phyloP scores from a whole-genome alignment of 306 rosid species.

The Castanospermum australe region DNA sequence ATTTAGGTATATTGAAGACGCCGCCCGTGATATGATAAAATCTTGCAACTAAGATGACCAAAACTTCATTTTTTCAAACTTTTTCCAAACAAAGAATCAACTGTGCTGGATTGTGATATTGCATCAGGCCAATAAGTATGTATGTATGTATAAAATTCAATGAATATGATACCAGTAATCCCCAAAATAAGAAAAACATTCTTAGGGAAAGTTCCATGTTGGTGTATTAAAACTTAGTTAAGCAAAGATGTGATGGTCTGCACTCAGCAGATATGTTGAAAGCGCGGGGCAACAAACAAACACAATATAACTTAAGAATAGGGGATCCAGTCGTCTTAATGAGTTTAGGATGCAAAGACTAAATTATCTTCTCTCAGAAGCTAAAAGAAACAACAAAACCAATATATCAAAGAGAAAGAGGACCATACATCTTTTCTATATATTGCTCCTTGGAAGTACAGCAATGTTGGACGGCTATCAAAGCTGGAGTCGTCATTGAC shows the following conservation, averaged over 20 bases:
- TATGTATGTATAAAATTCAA: not conserved
- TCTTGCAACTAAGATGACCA: not conserved
- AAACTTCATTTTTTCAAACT: not conserved
- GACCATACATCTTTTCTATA: slow-evolving; percentile 77
- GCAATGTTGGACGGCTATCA: slow-evolving; percentile 60
- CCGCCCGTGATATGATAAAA: too few relatives aligned
- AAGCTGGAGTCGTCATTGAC: slow-evolving; percentile 57
- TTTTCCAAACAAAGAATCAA: not conserved
- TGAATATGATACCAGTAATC: not conserved
- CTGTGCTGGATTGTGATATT: not conserved
- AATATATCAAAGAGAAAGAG: slow-evolving; percentile 22
- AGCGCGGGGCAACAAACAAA: not conserved
- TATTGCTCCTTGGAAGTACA: slow-evolving; percentile 87
- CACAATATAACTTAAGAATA: not conserved
- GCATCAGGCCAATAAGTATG: not conserved
- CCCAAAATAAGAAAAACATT: not conserved
- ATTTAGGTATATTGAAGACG: too few relatives aligned
- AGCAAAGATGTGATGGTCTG: not conserved
- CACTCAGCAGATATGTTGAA: not conserved
- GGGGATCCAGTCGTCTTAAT: not conserved
- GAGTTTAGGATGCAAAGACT: not conserved
- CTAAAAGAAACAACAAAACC: not conserved
- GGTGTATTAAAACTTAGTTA: not conserved
- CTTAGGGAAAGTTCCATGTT: not conserved
- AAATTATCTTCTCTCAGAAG: not conserved